Evolutionary conservation across 2,329 filamentous ascomycete genomes (phyloP).

Genomic region (Hymenoscyphus fraxineus): DNA sequence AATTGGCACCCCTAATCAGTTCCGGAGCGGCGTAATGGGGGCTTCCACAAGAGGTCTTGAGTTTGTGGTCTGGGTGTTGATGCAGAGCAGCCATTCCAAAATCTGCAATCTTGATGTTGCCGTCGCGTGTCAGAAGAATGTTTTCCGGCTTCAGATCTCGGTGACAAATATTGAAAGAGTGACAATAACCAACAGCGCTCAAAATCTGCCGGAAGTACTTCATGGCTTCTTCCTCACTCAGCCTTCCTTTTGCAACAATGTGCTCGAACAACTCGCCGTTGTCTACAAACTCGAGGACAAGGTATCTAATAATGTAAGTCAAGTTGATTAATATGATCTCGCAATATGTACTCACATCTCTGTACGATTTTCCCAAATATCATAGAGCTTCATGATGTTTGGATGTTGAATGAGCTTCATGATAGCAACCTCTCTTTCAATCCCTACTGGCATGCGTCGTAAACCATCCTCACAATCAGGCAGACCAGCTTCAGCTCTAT

Average conservation of each 20-base stretch:
- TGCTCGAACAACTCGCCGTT: slow-evolving; percentile 71
- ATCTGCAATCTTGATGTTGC: slow-evolving; percentile 88
- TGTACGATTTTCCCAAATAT: slow-evolving; percentile 95
- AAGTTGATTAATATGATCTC: neutral
- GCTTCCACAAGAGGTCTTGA: slow-evolving; percentile 90
- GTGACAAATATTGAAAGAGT: slow-evolving; percentile 92
- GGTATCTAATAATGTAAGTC: slow-evolving; percentile 59
- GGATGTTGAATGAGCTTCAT: slow-evolving; percentile 95
- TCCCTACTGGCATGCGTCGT: slow-evolving; percentile 75
- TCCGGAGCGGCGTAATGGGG: slow-evolving; percentile 96
- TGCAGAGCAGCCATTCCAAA: slow-evolving; percentile 95
- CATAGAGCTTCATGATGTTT: slow-evolving; percentile 89
- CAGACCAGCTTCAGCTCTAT: slow-evolving; percentile 62
- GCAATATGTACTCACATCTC: slow-evolving; percentile 67
- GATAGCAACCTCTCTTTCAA: slow-evolving; percentile 93
- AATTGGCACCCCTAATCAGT: slow-evolving; percentile 71
- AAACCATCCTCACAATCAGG: slow-evolving; percentile 56
- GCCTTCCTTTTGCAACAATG: slow-evolving; percentile 68
- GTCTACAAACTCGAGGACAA: slow-evolving; percentile 90
- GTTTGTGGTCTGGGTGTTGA: slow-evolving; percentile 72
- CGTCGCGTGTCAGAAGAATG: slow-evolving; percentile 73
- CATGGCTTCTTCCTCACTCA: slow-evolving; percentile 76
- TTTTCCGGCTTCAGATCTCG: slow-evolving; percentile 97
- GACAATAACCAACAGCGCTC: slow-evolving; percentile 86
- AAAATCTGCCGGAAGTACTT: slow-evolving; percentile 91